A percentile compares a stretch with the other conserved stretches of the same genome.
Evolutionary conservation across 805 yeast species (phyloP).

Genomic region (Candida verbasci): DNA sequence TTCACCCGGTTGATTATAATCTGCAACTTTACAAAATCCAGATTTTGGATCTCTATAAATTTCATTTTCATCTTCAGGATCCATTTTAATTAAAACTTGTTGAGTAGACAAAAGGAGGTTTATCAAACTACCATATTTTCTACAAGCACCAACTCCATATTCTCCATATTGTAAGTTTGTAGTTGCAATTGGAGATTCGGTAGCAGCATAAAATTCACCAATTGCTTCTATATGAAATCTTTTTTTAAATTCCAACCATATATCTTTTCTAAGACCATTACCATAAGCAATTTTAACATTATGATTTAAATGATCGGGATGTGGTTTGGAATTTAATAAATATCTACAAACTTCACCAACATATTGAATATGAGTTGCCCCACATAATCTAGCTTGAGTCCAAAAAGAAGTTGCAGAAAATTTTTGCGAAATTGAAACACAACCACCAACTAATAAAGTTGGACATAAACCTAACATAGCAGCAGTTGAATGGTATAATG

Average conservation of each 20-base stretch:
- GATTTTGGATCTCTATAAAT: conserved; percentile 62
- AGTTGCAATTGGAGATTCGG: conserved; percentile 87
- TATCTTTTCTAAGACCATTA: conserved; percentile 84
- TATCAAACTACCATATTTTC: conserved; percentile 66
- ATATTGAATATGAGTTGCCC: conserved; percentile 82
- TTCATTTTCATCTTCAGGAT: conserved; percentile 70
- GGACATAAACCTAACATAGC: conserved; percentile 82
- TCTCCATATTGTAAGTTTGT: conserved; percentile 76
- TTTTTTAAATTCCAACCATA: conserved; percentile 76
- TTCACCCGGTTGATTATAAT: conserved; percentile 75
- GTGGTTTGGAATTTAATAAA: conserved; percentile 58
- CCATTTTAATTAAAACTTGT: conserved; percentile 67
- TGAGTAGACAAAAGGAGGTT: conserved; percentile 47
- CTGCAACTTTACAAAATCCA: conserved; percentile 58
- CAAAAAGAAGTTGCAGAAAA: conserved; percentile 84
- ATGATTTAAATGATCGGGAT: conserved; percentile 64
- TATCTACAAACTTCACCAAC: conserved; percentile 96
- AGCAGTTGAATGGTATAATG: conserved; percentile 92
- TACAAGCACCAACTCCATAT: conserved; percentile 82
- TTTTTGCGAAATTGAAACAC: conserved; percentile 72
- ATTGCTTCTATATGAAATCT: conserved; percentile 71
- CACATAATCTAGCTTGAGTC: conserved; percentile 73
- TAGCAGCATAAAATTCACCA: conserved; percentile 92
- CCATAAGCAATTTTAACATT: conserved; percentile 72
- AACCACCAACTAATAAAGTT: conserved; percentile 58